These are phyloP conservation scores for Liquidambar formosana DNA, from an alignment of 164 flowering plant genomes.

Conservation along the genomic window DNA sequence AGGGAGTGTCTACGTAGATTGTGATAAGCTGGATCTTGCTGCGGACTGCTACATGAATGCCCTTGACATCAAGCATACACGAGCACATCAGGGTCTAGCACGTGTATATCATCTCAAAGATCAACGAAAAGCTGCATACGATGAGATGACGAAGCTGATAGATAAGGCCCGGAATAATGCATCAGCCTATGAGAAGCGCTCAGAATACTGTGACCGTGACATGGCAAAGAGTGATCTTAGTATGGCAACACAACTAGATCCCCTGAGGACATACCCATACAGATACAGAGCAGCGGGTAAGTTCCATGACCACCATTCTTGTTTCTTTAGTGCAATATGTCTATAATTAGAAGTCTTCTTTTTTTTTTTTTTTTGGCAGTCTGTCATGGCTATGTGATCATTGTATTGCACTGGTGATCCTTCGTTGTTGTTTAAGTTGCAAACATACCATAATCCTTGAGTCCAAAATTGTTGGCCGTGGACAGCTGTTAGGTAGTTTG, in stretches of 20 bases:
- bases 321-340: neutral
- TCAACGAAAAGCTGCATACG: slow-evolving; percentile 82
- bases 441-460: neutral
- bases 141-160: slow-evolving; percentile 95
- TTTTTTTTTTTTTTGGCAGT: neutral
- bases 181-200: slow-evolving; percentile 95
- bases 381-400: neutral
- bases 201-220: slow-evolving; percentile 94
- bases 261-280: slow-evolving; percentile 92
- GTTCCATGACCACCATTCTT: slow-evolving; percentile 8
- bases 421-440: neutral
- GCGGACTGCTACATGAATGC: slow-evolving; percentile 84
- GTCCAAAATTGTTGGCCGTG: neutral
- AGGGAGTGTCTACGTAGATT: slow-evolving; percentile 90
- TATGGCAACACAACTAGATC: slow-evolving; percentile 82
- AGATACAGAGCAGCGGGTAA: slow-evolving; percentile 97
- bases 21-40: slow-evolving; percentile 81
- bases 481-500: too few species aligned
- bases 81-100: slow-evolving; percentile 98
- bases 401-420: neutral
- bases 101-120: slow-evolving; percentile 80
- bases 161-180: slow-evolving; percentile 86
- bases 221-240: slow-evolving; percentile 82
- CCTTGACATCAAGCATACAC: slow-evolving; percentile 81
- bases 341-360: neutral